Evolutionary conservation across 2,329 filamentous ascomycete species (phyloP), one percentile per base, ranked within the genome.

Genomic region (Colletotrichum sp.): DNA sequence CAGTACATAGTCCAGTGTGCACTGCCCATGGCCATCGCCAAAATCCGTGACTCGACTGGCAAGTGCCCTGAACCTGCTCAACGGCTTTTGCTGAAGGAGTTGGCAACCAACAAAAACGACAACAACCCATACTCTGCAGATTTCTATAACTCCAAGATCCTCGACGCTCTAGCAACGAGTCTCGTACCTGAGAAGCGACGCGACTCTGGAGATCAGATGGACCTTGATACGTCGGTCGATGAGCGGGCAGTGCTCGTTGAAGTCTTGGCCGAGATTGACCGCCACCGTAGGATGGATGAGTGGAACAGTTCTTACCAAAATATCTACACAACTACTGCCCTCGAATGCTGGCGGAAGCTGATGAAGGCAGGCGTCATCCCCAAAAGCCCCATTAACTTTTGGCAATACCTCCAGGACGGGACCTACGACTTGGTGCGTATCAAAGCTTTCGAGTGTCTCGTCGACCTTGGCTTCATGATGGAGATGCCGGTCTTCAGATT

Each of bases 21-120:
- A 15, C 97, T 99, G 69, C 93, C 96, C 1, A 91, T 92, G 78
- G 94, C 96, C 8, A 93, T 99, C 78, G 92, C 96, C 4, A 90
- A 92, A 77, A 92, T 99, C 64, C 92, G 95, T 67, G 94, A 96
- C 80, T 87, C 88, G 52, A 90, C 93, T 71, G 94, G 95, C 48
- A 94, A 92, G 80, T 96, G 96, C 70, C 96, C 96, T 0, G 88
- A 93, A 81, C 89, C 93, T 68, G 95, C 95, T 7, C 94, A 96
- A 73, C 91, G 92, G 52, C 98, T 98, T 83, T 91, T 99, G 64
- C 91, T 98, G 26, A 96, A 98, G 79, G 94, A 98, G 82, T 88
- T 99, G 38, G 93, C 94, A 65, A 96, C 96, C 86, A 99, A 99
- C 82, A 96, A 99, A 85, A 99, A 99, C 82, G 93, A 94, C 4